Evolutionary conservation across 306 rosid species (phyloP), one percentile per base, ranked within the genome.

Genomic region (Vigna trinervia): DNA sequence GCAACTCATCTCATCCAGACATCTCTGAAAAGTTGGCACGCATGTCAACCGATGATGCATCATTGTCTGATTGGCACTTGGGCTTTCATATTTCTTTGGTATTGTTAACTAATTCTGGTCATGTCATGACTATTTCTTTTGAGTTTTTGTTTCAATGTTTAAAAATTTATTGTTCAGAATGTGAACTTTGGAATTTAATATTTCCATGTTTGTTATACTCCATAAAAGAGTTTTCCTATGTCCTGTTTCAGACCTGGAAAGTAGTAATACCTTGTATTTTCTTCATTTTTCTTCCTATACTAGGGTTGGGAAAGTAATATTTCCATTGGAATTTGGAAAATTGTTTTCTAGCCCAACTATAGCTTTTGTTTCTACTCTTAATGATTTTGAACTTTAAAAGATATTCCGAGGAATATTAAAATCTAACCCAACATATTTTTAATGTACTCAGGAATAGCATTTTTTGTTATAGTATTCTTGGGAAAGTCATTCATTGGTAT

Each of bases 11-110:
- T 80, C 81, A 78, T 75, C 77, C 77, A 46, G 97, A 88, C 45
- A 80, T 86, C 59, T 82, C 97, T 60, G 97, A 87, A 71, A 95
- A 87, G 86, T 84, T 90, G 81, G 84, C 91, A 12, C 87, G 82
- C 66, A 74, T 95, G 84, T 90, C 99, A 64, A 87, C 89, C 3
- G 87, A 87, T 20, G 94, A 88, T 76, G 78, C 90, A 63, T 89
- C 97, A 77, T 82, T 88, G 79, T 83, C 93, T 56, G 97, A 92
- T 86, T 95, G 99, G 99, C 99, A 95, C 90, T 78, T 85, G 85
- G 99, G 99, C 47, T 95, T 95, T 87, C 97, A 95, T 85, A 83
- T 92, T 50, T 90, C 80, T 75, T 84, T 89, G 97, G 99, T 95
- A 62, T 26, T 70, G 19, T 73, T 46, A 28, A 51, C 74, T 46